Percentiles rank a stretch among this genome's conserved stretches.
These are phyloP conservation scores for Periconia sp. DNA, from an alignment of 2,329 filamentous ascomycete genomes.

Conservation along the genomic window DNA sequence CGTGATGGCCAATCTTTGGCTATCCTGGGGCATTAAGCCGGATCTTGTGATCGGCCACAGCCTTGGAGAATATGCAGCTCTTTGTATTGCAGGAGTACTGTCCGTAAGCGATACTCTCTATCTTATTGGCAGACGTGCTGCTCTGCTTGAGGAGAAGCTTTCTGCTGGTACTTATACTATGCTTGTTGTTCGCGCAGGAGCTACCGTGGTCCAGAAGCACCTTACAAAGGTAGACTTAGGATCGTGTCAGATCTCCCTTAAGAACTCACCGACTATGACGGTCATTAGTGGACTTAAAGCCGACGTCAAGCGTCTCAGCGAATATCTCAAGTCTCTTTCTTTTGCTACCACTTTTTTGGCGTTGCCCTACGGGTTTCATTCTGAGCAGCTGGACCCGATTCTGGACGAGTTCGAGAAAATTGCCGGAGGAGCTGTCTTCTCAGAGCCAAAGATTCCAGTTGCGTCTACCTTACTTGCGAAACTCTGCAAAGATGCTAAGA, in stretches of 20 bases:
- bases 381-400: conserved; percentile 47
- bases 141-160: conserved; percentile 27
- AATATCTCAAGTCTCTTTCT: background rate
- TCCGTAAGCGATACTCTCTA: conserved; percentile 37
- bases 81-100: conserved; percentile 42
- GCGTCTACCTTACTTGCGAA: conserved; percentile 33
- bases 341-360: background rate
- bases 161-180: conserved; percentile 31
- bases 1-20: conserved; percentile 11
- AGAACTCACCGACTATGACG: conserved; percentile 29
- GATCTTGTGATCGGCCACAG: conserved; percentile 26
- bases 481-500: conserved; percentile 47
- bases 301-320: conserved; percentile 4
- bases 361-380: conserved; percentile 14
- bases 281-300: conserved; percentile 27
- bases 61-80: conserved; percentile 49
- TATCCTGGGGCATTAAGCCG: conserved; percentile 13
- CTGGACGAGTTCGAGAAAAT: conserved; percentile 44
- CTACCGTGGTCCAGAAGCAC: background rate
- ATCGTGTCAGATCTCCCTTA: conserved; percentile 22
- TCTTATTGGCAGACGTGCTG: conserved; percentile 33
- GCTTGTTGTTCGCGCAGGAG: conserved; percentile 20
- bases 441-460: conserved; percentile 33
- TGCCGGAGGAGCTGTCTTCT: conserved; percentile 28
- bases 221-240: background rate